These are phyloP conservation scores for Sparassis latifolia DNA, from an alignment of 1,284 basidiomycete species.

Conservation along the genomic window DNA sequence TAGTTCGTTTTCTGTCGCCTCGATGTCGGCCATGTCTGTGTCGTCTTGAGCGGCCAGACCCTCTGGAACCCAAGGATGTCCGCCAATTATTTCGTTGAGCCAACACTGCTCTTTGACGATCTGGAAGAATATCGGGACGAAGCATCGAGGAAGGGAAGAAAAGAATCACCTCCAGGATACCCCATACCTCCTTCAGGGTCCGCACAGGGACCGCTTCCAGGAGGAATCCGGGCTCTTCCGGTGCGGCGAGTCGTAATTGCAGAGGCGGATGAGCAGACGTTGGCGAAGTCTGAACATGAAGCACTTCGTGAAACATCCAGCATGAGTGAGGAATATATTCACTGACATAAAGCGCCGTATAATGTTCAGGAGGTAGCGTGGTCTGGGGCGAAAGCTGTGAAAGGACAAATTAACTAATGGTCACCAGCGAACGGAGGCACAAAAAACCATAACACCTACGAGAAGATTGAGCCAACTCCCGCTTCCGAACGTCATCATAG, in stretches of 20 bases:
- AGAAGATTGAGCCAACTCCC: slow-evolving; percentile 52
- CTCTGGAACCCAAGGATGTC: slow-evolving; percentile 55
- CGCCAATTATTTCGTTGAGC: slow-evolving; percentile 60
- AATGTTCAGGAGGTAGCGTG: slow-evolving; percentile 41
- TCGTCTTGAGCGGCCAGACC: slow-evolving; percentile 22
- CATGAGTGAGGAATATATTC: neutral
- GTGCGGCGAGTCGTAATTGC: slow-evolving; percentile 54
- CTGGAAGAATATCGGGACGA: slow-evolving; percentile 26
- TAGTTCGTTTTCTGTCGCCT: slow-evolving; percentile 45
- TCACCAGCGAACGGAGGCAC: too few relatives aligned
- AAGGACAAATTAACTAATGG: neutral
- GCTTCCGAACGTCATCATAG: slow-evolving; percentile 44
- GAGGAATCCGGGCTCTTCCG: slow-evolving; percentile 66
- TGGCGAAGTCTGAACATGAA: slow-evolving; percentile 39
- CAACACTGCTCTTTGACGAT: slow-evolving; percentile 74
- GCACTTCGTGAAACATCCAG: neutral
- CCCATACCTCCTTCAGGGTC: slow-evolving; percentile 65
- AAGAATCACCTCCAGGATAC: slow-evolving; percentile 52
- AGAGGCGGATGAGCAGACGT: slow-evolving; percentile 58
- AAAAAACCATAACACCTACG: slow-evolving; percentile 4
- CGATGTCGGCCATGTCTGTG: slow-evolving; percentile 20
- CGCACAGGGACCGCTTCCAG: slow-evolving; percentile 64
- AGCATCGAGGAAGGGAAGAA: neutral
- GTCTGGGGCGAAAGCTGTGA: slow-evolving; percentile 39
- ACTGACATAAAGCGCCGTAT: slow-evolving; percentile 39